Evolutionary conservation across 2,329 filamentous ascomycete genomes (phyloP).

Genomic region (Exophiala sp.): DNA sequence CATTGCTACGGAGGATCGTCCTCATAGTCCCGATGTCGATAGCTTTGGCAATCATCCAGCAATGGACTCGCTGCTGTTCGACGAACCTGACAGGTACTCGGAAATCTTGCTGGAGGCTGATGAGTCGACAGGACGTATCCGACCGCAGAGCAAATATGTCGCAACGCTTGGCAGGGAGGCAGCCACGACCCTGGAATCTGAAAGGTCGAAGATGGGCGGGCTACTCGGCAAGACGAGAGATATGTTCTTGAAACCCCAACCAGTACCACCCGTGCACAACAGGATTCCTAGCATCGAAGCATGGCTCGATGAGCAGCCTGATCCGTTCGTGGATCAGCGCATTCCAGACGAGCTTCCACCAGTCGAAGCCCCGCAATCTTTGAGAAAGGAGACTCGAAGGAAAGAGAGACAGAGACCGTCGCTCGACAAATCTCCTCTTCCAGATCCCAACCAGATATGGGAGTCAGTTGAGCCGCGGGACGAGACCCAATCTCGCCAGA

Average conservation of each 20-base stretch:
- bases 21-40: constrained; percentile 2
- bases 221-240: constrained; percentile 45
- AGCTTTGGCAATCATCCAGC: constrained; percentile 9
- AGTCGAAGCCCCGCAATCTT: constrained; percentile 39
- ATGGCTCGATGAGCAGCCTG: constrained; percentile 57
- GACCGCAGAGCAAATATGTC: constrained; percentile 26
- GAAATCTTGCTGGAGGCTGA: constrained; percentile 4
- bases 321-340: constrained; percentile 51
- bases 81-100: constrained; percentile 5
- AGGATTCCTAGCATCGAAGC: constrained; percentile 57
- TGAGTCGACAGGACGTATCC: constrained; percentile 2
- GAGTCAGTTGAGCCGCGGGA: constrained; percentile 22
- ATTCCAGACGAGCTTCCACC: constrained; percentile 24
- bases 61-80: constrained; percentile 3
- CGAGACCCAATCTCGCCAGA: constrained; percentile 8
- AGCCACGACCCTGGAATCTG: constrained; percentile 27
- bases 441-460: constrained; percentile 30
- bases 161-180: constrained; percentile 27
- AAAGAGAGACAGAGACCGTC: constrained; percentile 20
- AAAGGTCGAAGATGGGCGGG: constrained; percentile 33
- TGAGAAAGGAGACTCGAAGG: constrained; percentile 40
- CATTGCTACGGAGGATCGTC: neutral
- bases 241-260: constrained; percentile 42
- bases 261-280: constrained; percentile 37
- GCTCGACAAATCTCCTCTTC: constrained; percentile 22